A percentile compares a stretch with the other conserved stretches of the same genome.
phyloP scores from a whole-genome alignment of 495 filamentous ascomycete species.

The Achaetomiella virescens region DNA sequence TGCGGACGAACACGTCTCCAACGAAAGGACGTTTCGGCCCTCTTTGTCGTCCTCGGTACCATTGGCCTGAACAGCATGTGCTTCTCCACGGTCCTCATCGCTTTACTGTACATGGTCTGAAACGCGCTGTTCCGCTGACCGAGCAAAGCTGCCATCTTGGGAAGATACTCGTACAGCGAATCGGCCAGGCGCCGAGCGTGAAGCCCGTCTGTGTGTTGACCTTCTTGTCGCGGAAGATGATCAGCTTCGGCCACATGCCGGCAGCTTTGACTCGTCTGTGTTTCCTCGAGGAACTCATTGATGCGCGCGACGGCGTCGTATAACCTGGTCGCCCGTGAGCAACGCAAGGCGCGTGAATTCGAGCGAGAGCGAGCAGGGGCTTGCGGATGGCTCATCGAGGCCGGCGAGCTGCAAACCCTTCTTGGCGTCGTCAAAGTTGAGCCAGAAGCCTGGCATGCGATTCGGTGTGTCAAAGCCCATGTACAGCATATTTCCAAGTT shows the following conservation, averaged over 20 bases:
- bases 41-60: constrained; percentile 38
- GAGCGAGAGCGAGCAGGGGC: constrained; percentile 71
- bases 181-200: constrained; percentile 67
- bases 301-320: constrained; percentile 78
- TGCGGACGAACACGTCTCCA: constrained; percentile 29
- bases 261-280: constrained; percentile 62
- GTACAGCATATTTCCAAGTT: constrained; percentile 75
- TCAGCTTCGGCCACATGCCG: constrained; percentile 74
- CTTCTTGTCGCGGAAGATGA: constrained; percentile 46
- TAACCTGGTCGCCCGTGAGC: constrained; percentile 73
- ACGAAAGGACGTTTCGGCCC: constrained; percentile 58
- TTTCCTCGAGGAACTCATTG: constrained; percentile 62
- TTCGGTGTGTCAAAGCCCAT: constrained; percentile 86
- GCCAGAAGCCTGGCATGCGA: constrained; percentile 71
- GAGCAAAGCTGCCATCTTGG: constrained; percentile 54
- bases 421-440: constrained; percentile 51
- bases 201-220: constrained; percentile 42
- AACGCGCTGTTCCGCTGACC: constrained; percentile 35
- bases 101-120: constrained; percentile 42
- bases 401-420: constrained; percentile 49
- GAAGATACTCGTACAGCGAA: constrained; percentile 84
- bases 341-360: constrained; percentile 85
- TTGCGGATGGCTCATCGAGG: constrained; percentile 45
- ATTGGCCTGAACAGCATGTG: constrained; percentile 62
- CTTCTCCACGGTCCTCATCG: constrained; percentile 56